phyloP scores from a whole-genome alignment of 2,329 filamentous ascomycete species.

The Sordariomycetes sp. region DNA sequence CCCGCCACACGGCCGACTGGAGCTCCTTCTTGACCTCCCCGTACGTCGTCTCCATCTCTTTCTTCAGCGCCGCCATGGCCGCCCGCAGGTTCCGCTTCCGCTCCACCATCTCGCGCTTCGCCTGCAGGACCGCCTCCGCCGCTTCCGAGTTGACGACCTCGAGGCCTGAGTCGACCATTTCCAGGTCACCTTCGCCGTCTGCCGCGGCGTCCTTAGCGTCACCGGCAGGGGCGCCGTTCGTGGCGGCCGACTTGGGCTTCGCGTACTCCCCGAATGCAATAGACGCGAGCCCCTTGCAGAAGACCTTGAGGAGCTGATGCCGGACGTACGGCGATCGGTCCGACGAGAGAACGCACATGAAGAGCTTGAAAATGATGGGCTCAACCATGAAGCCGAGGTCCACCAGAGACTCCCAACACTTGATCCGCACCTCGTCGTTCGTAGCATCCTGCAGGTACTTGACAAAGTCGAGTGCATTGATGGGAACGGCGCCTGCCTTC shows the following conservation, averaged over 20 bases:
- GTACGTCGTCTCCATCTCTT: slow-evolving; percentile 29
- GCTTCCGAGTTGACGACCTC: slow-evolving; percentile 28
- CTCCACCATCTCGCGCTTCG: slow-evolving; percentile 48
- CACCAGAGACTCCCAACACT: slow-evolving; percentile 50
- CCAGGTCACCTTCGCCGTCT: slow-evolving; percentile 6
- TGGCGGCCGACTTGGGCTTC: slow-evolving; percentile 16
- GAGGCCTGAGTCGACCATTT: slow-evolving; percentile 17
- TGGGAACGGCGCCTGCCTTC: slow-evolving; percentile 48
- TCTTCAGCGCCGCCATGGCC: slow-evolving; percentile 30
- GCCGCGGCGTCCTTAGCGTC: slow-evolving; percentile 13
- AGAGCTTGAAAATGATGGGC: slow-evolving; percentile 37
- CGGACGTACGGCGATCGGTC: slow-evolving; percentile 53
- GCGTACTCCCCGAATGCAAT: slow-evolving; percentile 50
- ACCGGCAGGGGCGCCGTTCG: neutral
- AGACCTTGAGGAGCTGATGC: slow-evolving; percentile 42
- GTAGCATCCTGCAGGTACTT: slow-evolving; percentile 55
- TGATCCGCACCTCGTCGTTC: slow-evolving; percentile 48
- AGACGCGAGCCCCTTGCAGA: slow-evolving; percentile 45
- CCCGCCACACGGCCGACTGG: slow-evolving; percentile 27
- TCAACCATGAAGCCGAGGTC: slow-evolving; percentile 49
- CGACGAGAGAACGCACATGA: slow-evolving; percentile 44
- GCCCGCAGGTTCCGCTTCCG: slow-evolving; percentile 49
- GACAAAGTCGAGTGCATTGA: slow-evolving; percentile 40
- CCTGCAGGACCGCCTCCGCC: slow-evolving; percentile 34
- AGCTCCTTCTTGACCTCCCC: slow-evolving; percentile 21